Conservation (phyloP, 1,139 yeast genomes). For the Kazachstania sp. region DNA sequence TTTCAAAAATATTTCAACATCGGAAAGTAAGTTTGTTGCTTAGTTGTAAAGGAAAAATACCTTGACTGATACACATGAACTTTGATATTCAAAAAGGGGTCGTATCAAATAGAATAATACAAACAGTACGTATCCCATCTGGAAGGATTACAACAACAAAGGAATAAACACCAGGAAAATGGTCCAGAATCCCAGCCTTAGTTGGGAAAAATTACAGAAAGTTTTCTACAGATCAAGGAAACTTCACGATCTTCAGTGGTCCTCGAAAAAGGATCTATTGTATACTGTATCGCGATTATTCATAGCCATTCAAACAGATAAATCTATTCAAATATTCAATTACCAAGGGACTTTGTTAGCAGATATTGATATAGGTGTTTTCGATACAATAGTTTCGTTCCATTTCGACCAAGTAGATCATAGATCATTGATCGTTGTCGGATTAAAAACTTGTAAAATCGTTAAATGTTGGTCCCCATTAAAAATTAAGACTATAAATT, state of each 20-base stretch:
- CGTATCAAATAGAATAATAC: background rate
- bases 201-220: conserved; percentile 58
- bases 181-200: conserved; percentile 37
- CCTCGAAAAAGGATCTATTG: conserved; percentile 9
- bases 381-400: conserved; percentile 24
- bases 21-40: too few species aligned
- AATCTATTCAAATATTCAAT: conserved; percentile 16
- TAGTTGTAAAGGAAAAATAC: too few species aligned
- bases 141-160: background rate
- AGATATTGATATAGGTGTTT: conserved; percentile 32
- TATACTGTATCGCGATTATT: conserved; percentile 18
- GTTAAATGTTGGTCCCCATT: conserved; percentile 43
- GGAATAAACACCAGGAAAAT: background rate
- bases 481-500: conserved; percentile 61
- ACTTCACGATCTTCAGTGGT: conserved; percentile 19
- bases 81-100: too few species aligned
- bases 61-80: too few species aligned
- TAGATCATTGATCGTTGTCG: conserved; percentile 51
- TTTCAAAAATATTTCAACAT: too few species aligned
- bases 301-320: conserved; percentile 17
- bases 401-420: conserved; percentile 38
- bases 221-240: conserved; percentile 47
- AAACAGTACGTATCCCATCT: background rate
- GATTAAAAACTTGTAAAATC: conserved; percentile 44
- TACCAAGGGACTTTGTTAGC: conserved; percentile 29